A percentile compares a stretch with the other conserved stretches of the same genome.
phyloP scores from a whole-genome alignment of 2,329 filamentous ascomycete species.

The Cladosporium sp. region DNA sequence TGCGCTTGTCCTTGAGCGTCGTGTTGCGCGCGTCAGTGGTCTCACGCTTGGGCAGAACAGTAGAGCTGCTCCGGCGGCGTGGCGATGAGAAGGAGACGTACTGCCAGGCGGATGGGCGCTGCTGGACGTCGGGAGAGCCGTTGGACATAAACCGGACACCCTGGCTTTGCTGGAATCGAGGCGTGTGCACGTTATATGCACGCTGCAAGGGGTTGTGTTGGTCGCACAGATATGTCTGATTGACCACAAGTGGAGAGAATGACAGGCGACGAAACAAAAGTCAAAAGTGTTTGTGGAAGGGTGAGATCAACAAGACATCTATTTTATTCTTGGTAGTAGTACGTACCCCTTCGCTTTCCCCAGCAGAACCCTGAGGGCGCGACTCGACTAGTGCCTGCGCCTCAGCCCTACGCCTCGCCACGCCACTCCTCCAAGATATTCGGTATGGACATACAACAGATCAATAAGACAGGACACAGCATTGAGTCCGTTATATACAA shows the following conservation, averaged over 20 bases:
- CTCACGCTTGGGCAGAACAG: constrained; percentile 18
- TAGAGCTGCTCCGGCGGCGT: constrained; percentile 16
- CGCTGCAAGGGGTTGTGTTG: neutral
- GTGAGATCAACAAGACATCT: neutral
- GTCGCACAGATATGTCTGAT: neutral
- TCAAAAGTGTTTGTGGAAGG: neutral
- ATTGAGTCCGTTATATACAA: too few species aligned
- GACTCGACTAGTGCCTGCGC: constrained; percentile 4
- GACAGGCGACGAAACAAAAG: neutral
- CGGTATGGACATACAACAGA: too few species aligned
- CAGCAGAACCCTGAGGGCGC: neutral
- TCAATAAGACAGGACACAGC: too few species aligned
- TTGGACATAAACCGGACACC: constrained; percentile 11
- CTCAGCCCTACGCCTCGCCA: neutral
- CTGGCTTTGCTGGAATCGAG: neutral
- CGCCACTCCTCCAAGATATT: too few species aligned
- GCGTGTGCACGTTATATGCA: neutral
- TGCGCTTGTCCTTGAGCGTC: constrained; percentile 31
- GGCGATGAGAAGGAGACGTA: constrained; percentile 17
- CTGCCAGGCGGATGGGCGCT: constrained; percentile 8
- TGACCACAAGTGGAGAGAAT: too few species aligned
- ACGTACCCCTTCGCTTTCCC: constrained; percentile 7
- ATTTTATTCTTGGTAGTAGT: constrained; percentile 2
- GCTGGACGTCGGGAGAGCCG: constrained; percentile 13
- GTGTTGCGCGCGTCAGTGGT: neutral